Conservation (phyloP, 2,329 filamentous ascomycete genomes). For the Capronia coronata region DNA sequence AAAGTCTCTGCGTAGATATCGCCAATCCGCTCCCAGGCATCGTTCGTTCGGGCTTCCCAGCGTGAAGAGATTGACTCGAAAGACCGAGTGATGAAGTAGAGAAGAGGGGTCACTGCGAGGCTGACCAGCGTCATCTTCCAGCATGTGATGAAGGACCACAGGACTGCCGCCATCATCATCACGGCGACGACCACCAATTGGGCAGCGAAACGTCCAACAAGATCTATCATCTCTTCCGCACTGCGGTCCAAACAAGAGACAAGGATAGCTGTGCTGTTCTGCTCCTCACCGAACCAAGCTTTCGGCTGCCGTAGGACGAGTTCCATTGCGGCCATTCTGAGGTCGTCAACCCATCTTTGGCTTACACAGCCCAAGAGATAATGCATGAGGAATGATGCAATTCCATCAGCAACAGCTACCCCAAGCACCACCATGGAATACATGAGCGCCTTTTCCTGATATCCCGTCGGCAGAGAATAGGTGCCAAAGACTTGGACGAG, state of each 20-base stretch:
- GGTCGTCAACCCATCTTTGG: conserved; percentile 68
- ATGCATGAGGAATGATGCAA: conserved; percentile 59
- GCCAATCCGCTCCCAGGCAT: conserved; percentile 54
- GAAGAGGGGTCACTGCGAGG: conserved; percentile 60
- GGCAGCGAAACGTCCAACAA: conserved; percentile 71
- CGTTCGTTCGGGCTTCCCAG: conserved; percentile 66
- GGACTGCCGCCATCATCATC: conserved; percentile 62
- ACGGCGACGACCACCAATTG: conserved; percentile 59
- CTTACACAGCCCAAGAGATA: conserved; percentile 66
- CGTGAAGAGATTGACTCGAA: conserved; percentile 60
- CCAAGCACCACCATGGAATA: conserved; percentile 60
- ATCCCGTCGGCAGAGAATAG: conserved; percentile 54
- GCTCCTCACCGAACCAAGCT: conserved; percentile 67
- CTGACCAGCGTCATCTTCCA: conserved; percentile 79
- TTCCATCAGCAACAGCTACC: conserved; percentile 61
- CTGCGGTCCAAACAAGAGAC: conserved; percentile 70
- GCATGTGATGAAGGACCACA: conserved; percentile 66
- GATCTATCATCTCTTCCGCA: conserved; percentile 78
- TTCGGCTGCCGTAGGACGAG: conserved; percentile 69
- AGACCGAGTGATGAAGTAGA: conserved; percentile 58
- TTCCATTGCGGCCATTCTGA: conserved; percentile 62
- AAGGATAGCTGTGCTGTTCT: conserved; percentile 58
- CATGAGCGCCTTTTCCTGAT: conserved; percentile 55
- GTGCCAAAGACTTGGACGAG: conserved; percentile 66
- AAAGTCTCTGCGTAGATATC: conserved; percentile 68